These are phyloP conservation scores for Heterobasidion occidentale DNA, from an alignment of 1,284 basidiomycete genomes.

Conservation along the genomic window DNA sequence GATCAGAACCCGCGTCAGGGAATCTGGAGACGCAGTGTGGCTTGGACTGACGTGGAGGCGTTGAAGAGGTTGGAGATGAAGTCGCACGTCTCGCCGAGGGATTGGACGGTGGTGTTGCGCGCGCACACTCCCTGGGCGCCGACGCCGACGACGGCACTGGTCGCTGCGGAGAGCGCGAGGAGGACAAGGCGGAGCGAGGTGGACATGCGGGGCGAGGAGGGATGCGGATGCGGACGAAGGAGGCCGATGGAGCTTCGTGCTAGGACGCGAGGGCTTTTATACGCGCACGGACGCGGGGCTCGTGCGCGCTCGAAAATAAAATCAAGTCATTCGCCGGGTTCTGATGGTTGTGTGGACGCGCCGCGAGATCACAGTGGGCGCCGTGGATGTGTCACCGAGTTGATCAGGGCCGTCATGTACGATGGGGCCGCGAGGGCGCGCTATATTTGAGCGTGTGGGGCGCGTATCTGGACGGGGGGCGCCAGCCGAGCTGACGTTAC, in stretches of 20 bases:
- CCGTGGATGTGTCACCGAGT: no score
- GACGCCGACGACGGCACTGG: neutral
- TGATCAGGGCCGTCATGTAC: no score
- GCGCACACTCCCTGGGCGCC: neutral
- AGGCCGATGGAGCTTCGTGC: neutral
- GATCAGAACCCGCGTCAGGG: conserved; percentile 3
- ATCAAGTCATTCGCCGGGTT: neutral
- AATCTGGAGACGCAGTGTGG: neutral
- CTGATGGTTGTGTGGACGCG: no score
- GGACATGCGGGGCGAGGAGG: neutral
- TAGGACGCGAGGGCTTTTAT: neutral
- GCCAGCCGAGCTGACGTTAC: no score
- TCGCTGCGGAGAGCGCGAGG: neutral
- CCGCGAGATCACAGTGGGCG: no score
- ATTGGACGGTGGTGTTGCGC: neutral
- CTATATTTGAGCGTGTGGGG: no score
- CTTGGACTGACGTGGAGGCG: conserved; percentile 25
- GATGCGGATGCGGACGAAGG: neutral
- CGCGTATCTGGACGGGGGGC: no score
- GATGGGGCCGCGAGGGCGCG: no score
- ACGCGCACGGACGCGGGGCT: neutral
- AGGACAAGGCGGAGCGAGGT: neutral
- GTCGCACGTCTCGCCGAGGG: neutral
- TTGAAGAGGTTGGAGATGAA: neutral
- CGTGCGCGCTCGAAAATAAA: neutral